These are phyloP conservation scores for Cystoderma amianthinum DNA, from an alignment of 768 basidiomycete genomes.

Conservation along the genomic window DNA sequence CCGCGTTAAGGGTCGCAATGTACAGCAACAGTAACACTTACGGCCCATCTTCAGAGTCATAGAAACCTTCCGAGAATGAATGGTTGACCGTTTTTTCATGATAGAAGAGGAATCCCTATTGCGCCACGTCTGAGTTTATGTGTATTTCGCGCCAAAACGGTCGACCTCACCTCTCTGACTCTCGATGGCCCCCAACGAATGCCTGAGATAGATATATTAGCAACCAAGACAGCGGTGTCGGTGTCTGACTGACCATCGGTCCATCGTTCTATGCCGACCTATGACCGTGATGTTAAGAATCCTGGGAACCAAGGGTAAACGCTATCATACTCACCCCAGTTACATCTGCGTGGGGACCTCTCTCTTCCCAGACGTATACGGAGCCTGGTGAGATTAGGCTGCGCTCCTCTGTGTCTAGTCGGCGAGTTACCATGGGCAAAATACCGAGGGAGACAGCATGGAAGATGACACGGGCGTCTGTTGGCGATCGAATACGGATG, in stretches of 20 bases:
- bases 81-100: constrained; percentile 61
- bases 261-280: constrained; percentile 82
- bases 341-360: constrained; percentile 63
- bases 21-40: constrained; percentile 8
- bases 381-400: constrained; percentile 65
- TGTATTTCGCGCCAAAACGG: constrained; percentile 4
- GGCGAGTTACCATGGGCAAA: constrained; percentile 74
- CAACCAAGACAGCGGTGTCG: not conserved
- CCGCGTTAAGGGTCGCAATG: constrained; percentile 1
- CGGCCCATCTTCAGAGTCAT: constrained; percentile 21
- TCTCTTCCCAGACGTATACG: constrained; percentile 84
- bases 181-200: constrained; percentile 77
- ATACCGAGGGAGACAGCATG: constrained; percentile 61
- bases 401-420: constrained; percentile 72
- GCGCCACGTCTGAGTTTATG: not conserved
- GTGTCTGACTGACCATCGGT: constrained; percentile 50
- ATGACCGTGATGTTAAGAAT: constrained; percentile 3
- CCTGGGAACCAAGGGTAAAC: not conserved
- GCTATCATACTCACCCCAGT: constrained; percentile 48
- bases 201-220: constrained; percentile 20
- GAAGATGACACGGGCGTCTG: constrained; percentile 57
- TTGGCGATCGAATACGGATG: constrained; percentile 42
- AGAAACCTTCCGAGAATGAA: constrained; percentile 40
- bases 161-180: constrained; percentile 56
- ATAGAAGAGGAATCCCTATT: constrained; percentile 76